Conservation (phyloP, 441 rosid genomes). For the Breynia disticha region DNA sequence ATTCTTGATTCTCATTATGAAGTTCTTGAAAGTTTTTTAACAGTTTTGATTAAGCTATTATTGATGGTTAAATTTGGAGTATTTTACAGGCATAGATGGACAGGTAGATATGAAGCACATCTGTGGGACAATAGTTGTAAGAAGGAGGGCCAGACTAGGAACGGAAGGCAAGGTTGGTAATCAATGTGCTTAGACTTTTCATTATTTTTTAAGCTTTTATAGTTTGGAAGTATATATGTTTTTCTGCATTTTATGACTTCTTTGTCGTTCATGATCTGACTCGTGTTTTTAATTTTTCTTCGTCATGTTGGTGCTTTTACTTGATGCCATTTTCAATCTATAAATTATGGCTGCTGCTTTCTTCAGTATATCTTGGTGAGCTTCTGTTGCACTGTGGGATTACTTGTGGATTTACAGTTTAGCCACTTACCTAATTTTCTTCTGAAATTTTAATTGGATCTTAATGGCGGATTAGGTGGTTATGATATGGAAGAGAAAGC, state of each 20-base stretch:
- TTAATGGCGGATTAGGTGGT: slow-evolving; percentile 41
- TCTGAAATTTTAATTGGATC: background rate
- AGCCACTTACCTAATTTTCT: too few species aligned
- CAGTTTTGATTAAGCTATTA: background rate
- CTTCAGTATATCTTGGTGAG: slow-evolving; percentile 82
- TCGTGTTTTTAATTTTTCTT: slow-evolving; percentile 8
- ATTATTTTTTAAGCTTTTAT: background rate
- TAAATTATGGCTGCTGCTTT: slow-evolving; percentile 19
- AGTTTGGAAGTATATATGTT: background rate
- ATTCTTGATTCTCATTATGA: too few species aligned
- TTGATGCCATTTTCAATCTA: slow-evolving; percentile 22
- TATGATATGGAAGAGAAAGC: slow-evolving; percentile 99
- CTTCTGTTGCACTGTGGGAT: background rate
- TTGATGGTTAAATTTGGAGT: background rate
- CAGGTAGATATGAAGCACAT: slow-evolving; percentile 98
- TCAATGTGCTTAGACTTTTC: too few species aligned
- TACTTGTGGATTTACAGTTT: background rate
- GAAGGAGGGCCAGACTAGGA: slow-evolving; percentile 99
- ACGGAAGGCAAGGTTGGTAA: slow-evolving; percentile 83
- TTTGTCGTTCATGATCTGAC: slow-evolving; percentile 7
- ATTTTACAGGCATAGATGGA: slow-evolving; percentile 76
- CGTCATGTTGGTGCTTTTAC: slow-evolving; percentile 14
- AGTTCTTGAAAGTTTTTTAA: background rate
- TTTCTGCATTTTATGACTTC: slow-evolving; percentile 3
- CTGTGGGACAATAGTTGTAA: slow-evolving; percentile 98